A percentile compares a stretch with the other conserved stretches of the same genome.
These are phyloP conservation scores for Cladorrhinum samala DNA, from an alignment of 495 filamentous ascomycete species.

Conservation along the genomic window DNA sequence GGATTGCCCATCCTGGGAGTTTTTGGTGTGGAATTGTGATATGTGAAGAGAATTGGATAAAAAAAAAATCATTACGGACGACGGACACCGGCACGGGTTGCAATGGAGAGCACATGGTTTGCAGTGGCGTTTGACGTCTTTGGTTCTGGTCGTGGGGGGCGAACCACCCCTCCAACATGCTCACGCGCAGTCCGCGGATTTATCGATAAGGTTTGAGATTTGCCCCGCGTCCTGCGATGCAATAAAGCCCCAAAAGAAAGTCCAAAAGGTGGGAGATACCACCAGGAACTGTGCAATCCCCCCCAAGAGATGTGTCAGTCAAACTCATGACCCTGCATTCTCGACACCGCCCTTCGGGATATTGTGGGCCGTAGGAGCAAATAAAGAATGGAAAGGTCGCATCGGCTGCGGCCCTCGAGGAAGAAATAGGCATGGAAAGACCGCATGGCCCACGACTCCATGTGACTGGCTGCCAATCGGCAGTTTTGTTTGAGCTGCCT, in stretches of 20 bases:
- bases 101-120: neutral
- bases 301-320: too few species aligned
- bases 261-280: neutral
- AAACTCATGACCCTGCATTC: neutral
- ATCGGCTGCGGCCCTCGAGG: neutral
- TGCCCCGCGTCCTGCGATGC: neutral
- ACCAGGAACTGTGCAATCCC: neutral
- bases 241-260: neutral
- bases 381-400: neutral
- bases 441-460: neutral
- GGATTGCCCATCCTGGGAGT: neutral
- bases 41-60: neutral
- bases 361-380: neutral
- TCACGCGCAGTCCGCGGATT: neutral
- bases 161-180: neutral
- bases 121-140: conserved; percentile 6
- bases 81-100: neutral
- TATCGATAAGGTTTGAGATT: conserved; percentile 4
- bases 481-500: neutral
- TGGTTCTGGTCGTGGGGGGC: conserved; percentile 3
- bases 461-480: conserved; percentile 5
- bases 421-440: neutral
- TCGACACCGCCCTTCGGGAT: neutral
- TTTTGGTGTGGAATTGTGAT: neutral
- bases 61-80: neutral